Evolutionary conservation across 139 green algal species (phyloP).

Genomic region (Chlamydomonas asymmetrica): DNA sequence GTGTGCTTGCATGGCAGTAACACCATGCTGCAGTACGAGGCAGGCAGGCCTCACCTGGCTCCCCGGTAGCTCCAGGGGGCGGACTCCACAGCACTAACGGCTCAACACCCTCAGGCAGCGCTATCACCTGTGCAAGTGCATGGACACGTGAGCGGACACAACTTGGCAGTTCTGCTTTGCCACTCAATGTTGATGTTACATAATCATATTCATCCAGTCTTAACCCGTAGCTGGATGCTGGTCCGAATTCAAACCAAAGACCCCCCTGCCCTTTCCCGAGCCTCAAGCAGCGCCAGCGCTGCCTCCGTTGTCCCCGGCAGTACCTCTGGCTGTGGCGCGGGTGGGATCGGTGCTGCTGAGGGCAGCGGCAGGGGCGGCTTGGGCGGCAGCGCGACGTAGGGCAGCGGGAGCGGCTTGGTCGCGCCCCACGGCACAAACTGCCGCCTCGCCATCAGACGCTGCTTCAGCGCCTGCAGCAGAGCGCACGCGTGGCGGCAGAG

Average conservation of each 20-base stretch:
- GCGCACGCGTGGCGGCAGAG: not conserved
- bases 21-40: not conserved
- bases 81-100: conserved; percentile 83
- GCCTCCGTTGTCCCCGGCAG: not conserved
- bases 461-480: conserved; percentile 56
- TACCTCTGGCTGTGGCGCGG: conserved; percentile 17
- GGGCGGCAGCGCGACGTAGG: not conserved
- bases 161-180: not conserved
- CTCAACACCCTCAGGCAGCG: conserved; percentile 65
- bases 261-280: too few species aligned
- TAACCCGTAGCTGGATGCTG: not conserved
- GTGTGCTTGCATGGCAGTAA: not conserved
- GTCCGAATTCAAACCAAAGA: not conserved
- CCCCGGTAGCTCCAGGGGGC: conserved; percentile 7
- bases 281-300: not conserved
- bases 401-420: conserved; percentile 47
- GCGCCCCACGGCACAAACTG: conserved; percentile 83
- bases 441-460: conserved; percentile 61
- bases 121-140: not conserved
- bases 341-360: not conserved
- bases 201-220: not conserved
- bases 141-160: not conserved
- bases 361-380: not conserved
- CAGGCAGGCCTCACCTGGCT: conserved; percentile 1
- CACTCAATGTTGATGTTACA: not conserved